phyloP scores from a whole-genome alignment of 2,329 filamentous ascomycete genomes.

The Biscogniauxia marginata region DNA sequence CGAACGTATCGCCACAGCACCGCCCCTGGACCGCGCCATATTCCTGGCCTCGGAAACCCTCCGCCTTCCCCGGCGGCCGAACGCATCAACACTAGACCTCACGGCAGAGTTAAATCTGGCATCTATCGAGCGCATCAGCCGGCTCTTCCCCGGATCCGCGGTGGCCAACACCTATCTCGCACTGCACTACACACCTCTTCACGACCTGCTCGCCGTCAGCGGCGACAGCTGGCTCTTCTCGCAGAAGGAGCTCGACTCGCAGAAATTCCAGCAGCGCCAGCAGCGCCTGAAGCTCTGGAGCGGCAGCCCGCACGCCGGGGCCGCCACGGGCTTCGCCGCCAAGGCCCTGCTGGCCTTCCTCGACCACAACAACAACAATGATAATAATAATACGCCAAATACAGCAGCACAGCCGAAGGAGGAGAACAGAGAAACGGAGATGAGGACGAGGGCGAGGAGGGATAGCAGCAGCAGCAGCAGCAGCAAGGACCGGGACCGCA shows the following conservation, averaged over 20 bases:
- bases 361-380: slow-evolving; percentile 21
- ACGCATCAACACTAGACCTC: slow-evolving; percentile 18
- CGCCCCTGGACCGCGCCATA: slow-evolving; percentile 26
- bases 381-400: neutral
- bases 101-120: slow-evolving; percentile 18
- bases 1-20: slow-evolving; percentile 34
- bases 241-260: slow-evolving; percentile 47
- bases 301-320: slow-evolving; percentile 37
- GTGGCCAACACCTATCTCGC: slow-evolving; percentile 55
- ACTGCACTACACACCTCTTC: slow-evolving; percentile 57
- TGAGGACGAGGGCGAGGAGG: neutral
- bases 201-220: slow-evolving; percentile 55
- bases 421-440: neutral
- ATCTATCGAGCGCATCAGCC: slow-evolving; percentile 33
- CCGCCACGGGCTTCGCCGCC: slow-evolving; percentile 50
- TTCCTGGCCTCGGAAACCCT: slow-evolving; percentile 31
- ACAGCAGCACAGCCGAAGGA: neutral
- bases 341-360: slow-evolving; percentile 50
- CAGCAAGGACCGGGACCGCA: neutral
- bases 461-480: slow-evolving; percentile 6
- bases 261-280: slow-evolving; percentile 47
- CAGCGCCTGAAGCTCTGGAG: slow-evolving; percentile 41
- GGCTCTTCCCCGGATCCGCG: slow-evolving; percentile 45
- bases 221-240: slow-evolving; percentile 60
- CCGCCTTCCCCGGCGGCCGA: slow-evolving; percentile 25